Evolutionary conservation across 1,284 basidiomycete species (phyloP).

Genomic region (Pseudozyma hubeiensis): DNA sequence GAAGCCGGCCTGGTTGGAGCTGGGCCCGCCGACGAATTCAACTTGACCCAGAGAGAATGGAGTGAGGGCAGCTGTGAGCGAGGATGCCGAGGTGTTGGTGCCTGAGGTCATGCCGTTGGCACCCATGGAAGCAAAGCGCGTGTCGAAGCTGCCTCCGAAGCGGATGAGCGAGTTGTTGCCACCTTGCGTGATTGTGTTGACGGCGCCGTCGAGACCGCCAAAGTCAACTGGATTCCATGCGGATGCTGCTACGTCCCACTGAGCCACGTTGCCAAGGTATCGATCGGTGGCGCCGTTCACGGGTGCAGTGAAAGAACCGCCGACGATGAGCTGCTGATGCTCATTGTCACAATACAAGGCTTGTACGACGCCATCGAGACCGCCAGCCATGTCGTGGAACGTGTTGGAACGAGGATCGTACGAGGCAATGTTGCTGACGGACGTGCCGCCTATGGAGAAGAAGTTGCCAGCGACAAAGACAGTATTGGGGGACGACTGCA

Average conservation of each 20-base stretch:
- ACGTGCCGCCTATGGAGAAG: conserved; percentile 54
- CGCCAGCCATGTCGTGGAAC: conserved; percentile 49
- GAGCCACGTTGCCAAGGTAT: conserved; percentile 77
- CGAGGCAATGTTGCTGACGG: conserved; percentile 59
- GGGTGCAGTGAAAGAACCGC: conserved; percentile 78
- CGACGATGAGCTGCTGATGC: conserved; percentile 82
- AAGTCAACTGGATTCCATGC: conserved; percentile 84
- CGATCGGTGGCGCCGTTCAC: conserved; percentile 63
- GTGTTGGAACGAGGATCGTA: conserved; percentile 47
- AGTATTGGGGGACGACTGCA: conserved; percentile 36
- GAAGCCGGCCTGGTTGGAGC: conserved; percentile 76
- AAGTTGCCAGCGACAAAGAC: conserved; percentile 69
- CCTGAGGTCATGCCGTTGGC: conserved; percentile 41
- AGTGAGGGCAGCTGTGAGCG: conserved; percentile 64
- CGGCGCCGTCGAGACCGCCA: conserved; percentile 82
- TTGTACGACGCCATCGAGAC: conserved; percentile 76
- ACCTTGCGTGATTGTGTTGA: conserved; percentile 82
- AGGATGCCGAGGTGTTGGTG: conserved; percentile 72
- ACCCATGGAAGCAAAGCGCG: conserved; percentile 73
- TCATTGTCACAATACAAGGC: conserved; percentile 84
- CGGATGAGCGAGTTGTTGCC: conserved; percentile 80
- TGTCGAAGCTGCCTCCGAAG: conserved; percentile 84
- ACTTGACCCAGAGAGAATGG: conserved; percentile 71
- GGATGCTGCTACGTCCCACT: conserved; percentile 78
- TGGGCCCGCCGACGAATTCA: conserved; percentile 79